A percentile compares a stretch with the other conserved stretches of the same genome.
phyloP scores from a whole-genome alignment of 2,329 filamentous ascomycete species.

The Xylariaceae sp. region DNA sequence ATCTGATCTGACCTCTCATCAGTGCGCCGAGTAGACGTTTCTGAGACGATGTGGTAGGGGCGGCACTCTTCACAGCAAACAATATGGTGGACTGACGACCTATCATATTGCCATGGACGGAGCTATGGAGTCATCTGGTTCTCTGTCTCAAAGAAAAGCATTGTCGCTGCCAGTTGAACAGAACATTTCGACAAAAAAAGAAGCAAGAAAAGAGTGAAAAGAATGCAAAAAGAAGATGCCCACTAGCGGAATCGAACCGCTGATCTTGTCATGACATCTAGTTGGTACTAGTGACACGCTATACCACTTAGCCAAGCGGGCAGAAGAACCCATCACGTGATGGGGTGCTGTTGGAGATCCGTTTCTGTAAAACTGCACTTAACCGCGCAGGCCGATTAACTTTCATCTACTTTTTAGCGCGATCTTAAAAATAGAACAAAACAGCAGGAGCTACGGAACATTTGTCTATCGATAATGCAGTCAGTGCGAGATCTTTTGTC shows the following conservation, averaged over 20 bases:
- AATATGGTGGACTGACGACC: too few species aligned
- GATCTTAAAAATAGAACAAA: too few species aligned
- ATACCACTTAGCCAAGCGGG: slow-evolving; percentile 16
- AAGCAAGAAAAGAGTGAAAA: not conserved
- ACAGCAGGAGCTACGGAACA: too few species aligned
- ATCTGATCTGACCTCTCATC: too few species aligned
- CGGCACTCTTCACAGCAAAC: too few species aligned
- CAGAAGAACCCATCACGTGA: not conserved
- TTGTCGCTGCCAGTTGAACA: not conserved
- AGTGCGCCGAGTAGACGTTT: too few species aligned
- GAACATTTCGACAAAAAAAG: not conserved
- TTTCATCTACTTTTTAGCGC: too few species aligned
- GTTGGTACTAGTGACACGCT: slow-evolving; percentile 9
- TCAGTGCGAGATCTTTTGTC: not conserved
- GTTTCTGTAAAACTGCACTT: not conserved
- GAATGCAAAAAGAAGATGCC: slow-evolving; percentile 3
- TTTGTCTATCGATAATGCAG: too few species aligned
- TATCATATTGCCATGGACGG: too few species aligned
- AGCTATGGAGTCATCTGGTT: too few species aligned
- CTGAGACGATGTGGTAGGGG: too few species aligned
- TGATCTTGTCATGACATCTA: slow-evolving; percentile 9
- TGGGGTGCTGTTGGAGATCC: not conserved
- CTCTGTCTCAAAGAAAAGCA: too few species aligned
- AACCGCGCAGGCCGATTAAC: not conserved
- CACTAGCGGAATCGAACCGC: slow-evolving; percentile 16